Evolutionary conservation across 192 early-diverging fungal species (phyloP), one percentile per base, ranked within the genome.

Genomic region (Borealophlyctis nickersoniae): DNA sequence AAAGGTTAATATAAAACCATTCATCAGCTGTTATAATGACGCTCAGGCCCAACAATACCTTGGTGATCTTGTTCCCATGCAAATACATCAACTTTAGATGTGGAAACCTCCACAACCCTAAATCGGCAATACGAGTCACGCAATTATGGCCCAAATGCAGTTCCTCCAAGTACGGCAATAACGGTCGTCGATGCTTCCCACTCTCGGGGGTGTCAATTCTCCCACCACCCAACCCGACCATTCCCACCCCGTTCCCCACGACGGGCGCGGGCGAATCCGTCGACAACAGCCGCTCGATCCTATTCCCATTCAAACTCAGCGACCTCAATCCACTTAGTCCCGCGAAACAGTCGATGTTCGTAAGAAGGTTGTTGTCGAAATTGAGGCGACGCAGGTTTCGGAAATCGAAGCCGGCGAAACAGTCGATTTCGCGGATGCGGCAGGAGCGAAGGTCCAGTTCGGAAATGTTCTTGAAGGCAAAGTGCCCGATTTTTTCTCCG

Each of bases 401-500:
- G 54, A 86, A 84, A 26, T 85, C 82, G 28, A 59, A 73, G 2
- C 50, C 69, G 36, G 64, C 45, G 45, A 86, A 81, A 58, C 84
- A 86, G 58, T 85, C 80, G 29, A 86, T 74, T 53, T 86, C 80
- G 13, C 75, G 69, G 36, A 86, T 83, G 50, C 82, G 85, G 75
- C 81, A 86, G 60, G 85, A 85, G 16, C 82, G 71, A 23, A 86
- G 69, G 60, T 86, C 84, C 1, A 86, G 75, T 52, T 86, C 82
- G 35, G 72, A 72, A 31, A 86, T 85, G 36, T 69, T 73, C 48
- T 75, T 70, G 70, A 86, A 83, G 14, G 69, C 63, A 32, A 75
- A 73, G 45, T 86, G 81, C 1, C 84, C 84, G 51, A 86, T 78
- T 57, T 85, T 81, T 61, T 83, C 80, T 2, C 75, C 80, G 4